phyloP scores from a whole-genome alignment of 1,284 basidiomycete genomes.

The Golubevia sp. region DNA sequence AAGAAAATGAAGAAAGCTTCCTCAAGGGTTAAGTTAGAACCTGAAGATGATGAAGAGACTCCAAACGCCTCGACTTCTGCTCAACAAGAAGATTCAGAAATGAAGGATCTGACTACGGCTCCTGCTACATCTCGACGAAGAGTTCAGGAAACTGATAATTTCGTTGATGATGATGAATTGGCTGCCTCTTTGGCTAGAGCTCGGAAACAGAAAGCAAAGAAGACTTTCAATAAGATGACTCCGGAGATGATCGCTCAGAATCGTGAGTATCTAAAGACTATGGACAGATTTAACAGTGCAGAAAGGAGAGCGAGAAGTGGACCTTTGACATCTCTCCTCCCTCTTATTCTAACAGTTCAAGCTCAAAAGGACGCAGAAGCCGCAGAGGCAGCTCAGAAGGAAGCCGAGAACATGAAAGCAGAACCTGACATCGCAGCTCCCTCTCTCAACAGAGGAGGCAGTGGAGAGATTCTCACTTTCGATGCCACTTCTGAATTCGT shows the following conservation, averaged over 20 bases:
- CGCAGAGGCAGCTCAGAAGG: slow-evolving; percentile 63
- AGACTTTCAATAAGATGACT: slow-evolving; percentile 72
- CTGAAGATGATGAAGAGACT: slow-evolving; percentile 68
- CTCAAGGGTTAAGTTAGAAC: slow-evolving; percentile 72
- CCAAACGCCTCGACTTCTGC: slow-evolving; percentile 61
- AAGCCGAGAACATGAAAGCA: slow-evolving; percentile 5
- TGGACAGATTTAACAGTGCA: slow-evolving; percentile 48
- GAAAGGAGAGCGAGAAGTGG: slow-evolving; percentile 65
- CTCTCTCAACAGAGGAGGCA: slow-evolving; percentile 5
- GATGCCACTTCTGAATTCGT: slow-evolving; percentile 98
- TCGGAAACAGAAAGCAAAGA: slow-evolving; percentile 78
- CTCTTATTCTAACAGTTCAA: slow-evolving; percentile 20
- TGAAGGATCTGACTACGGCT: not conserved
- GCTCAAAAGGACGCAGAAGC: slow-evolving; percentile 71
- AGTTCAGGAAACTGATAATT: slow-evolving; percentile 65
- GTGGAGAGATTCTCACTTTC: slow-evolving; percentile 70
- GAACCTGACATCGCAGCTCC: slow-evolving; percentile 1
- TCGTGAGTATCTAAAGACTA: slow-evolving; percentile 66
- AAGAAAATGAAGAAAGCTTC: slow-evolving; percentile 93
- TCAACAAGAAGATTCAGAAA: slow-evolving; percentile 73
- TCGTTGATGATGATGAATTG: slow-evolving; percentile 97
- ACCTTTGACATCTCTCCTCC: slow-evolving; percentile 21
- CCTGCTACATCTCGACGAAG: not conserved
- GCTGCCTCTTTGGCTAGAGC: slow-evolving; percentile 88
- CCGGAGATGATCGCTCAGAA: slow-evolving; percentile 83